phyloP scores from a whole-genome alignment of 2,329 filamentous ascomycete genomes.

The Magnaporthiopsis incrustans region DNA sequence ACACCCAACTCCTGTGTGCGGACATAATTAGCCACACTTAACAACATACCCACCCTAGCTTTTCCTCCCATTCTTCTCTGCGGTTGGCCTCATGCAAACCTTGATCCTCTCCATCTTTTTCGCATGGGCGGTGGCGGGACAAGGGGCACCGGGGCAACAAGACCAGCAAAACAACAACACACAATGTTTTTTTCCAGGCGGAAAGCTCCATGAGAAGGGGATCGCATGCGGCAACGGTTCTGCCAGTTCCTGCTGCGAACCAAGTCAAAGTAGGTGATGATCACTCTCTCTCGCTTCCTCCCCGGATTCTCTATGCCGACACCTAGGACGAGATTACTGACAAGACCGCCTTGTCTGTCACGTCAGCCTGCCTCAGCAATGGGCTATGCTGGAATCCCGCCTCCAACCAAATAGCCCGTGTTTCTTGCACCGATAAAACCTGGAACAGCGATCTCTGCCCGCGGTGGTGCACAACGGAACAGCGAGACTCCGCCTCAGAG shows the following conservation, averaged over 20 bases:
- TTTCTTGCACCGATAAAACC: constrained; percentile 2
- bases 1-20: too few relatives aligned
- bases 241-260: constrained; percentile 2
- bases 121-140: neutral
- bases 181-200: neutral
- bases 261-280: neutral
- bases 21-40: too few relatives aligned
- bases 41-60: too few relatives aligned
- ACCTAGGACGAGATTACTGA: neutral
- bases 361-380: constrained; percentile 1
- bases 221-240: neutral
- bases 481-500: neutral
- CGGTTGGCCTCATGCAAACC: neutral
- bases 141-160: neutral
- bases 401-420: neutral
- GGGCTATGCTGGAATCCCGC: neutral
- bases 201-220: neutral
- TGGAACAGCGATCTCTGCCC: constrained; percentile 1
- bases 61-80: neutral
- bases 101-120: neutral
- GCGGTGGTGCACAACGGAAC: neutral
- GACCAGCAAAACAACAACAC: constrained; percentile 1
- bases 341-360: neutral
- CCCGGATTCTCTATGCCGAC: too few relatives aligned
- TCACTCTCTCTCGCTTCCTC: neutral